Conservation (phyloP, 306 rosid species). For the Sechiopsis laciniata region DNA sequence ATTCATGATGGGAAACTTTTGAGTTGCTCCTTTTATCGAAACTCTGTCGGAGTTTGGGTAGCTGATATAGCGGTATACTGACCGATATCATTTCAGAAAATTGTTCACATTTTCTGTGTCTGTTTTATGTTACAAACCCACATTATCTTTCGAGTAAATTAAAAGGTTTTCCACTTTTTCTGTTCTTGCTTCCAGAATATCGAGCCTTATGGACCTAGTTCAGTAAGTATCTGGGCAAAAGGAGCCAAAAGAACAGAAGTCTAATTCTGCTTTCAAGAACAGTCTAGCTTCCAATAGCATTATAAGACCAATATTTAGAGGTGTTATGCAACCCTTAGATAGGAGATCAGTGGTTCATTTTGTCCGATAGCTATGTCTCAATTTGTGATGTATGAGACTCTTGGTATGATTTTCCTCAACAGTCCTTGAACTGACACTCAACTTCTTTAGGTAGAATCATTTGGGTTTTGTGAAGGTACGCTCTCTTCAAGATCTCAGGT, state of each 20-base stretch:
- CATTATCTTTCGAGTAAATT: conserved; percentile 16
- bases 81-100: conserved; percentile 16
- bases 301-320: conserved; percentile 19
- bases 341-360: background rate
- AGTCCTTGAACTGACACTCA: background rate
- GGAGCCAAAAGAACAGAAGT: conserved; percentile 42
- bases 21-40: conserved; percentile 78
- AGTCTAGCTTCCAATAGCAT: conserved; percentile 37
- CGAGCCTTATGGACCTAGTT: conserved; percentile 68
- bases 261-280: conserved; percentile 35
- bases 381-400: background rate
- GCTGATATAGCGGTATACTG: conserved; percentile 71
- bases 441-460: background rate
- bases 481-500: no score
- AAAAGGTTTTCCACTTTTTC: conserved; percentile 6
- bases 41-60: conserved; percentile 93
- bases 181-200: conserved; percentile 48
- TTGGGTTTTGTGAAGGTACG: no score
- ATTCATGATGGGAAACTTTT: conserved; percentile 81
- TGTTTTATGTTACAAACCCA: background rate
- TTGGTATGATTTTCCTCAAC: background rate
- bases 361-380: background rate
- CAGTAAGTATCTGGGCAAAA: conserved; percentile 40
- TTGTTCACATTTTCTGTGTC: background rate
- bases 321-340: background rate